Conservation (phyloP, 2,329 filamentous ascomycete species). For the Colletotrichum abscissum region DNA sequence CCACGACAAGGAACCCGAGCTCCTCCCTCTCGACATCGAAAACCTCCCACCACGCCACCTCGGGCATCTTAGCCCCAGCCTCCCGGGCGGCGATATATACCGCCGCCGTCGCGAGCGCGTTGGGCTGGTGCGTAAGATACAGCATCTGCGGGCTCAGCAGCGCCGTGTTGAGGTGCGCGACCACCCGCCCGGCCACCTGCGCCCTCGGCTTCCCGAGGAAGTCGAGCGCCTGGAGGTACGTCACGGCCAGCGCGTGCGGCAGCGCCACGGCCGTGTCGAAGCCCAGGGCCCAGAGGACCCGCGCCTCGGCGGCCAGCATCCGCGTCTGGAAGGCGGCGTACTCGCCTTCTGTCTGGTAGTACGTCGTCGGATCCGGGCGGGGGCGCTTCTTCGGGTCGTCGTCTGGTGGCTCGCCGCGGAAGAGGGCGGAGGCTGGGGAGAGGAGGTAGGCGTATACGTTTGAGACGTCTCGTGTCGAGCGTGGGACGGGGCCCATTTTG, state of each 20-base stretch:
- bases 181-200: constrained; percentile 70
- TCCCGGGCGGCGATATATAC: constrained; percentile 92
- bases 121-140: constrained; percentile 92
- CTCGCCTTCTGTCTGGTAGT: constrained; percentile 78
- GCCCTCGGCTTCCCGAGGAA: constrained; percentile 62
- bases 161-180: constrained; percentile 87
- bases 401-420: constrained; percentile 49
- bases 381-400: constrained; percentile 34
- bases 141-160: constrained; percentile 88
- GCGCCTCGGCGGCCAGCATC: constrained; percentile 80
- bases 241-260: constrained; percentile 87
- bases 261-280: constrained; percentile 86
- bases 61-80: constrained; percentile 79
- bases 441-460: constrained; percentile 88
- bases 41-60: constrained; percentile 95
- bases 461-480: constrained; percentile 81
- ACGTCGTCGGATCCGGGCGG: constrained; percentile 59
- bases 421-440: constrained; percentile 68
- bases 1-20: constrained; percentile 91
- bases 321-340: constrained; percentile 74
- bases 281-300: constrained; percentile 78
- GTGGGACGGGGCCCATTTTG: constrained; percentile 83
- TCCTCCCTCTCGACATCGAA: constrained; percentile 97
- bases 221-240: constrained; percentile 91
- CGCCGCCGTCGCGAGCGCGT: constrained; percentile 84